Evolutionary conservation across 2,329 filamentous ascomycete genomes (phyloP).

Genomic region (Aspergillus nomiae): DNA sequence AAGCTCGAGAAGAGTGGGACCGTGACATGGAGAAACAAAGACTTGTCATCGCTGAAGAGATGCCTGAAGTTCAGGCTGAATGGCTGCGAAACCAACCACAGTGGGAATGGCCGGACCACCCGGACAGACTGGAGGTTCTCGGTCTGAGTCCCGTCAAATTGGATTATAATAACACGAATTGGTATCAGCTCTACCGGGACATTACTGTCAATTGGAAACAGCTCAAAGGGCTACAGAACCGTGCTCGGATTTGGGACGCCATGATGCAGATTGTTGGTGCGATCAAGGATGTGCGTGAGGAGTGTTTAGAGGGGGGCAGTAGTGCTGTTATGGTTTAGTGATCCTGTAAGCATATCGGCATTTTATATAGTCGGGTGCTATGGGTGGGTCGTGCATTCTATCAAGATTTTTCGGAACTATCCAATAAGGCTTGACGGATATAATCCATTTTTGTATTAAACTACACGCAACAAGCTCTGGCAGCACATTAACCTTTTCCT

Average conservation of each 20-base stretch:
- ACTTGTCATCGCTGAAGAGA: neutral
- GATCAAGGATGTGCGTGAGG: neutral
- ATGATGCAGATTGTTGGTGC: neutral
- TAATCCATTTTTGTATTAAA: too few species aligned
- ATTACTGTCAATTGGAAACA: neutral
- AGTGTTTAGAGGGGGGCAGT: too few species aligned
- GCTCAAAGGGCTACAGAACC: neutral
- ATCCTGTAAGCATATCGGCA: fast-evolving
- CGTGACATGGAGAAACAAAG: neutral
- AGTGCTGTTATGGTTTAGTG: neutral
- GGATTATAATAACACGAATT: neutral
- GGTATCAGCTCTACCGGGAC: neutral
- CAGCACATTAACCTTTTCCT: too few species aligned
- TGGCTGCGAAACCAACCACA: neutral
- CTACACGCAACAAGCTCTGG: neutral
- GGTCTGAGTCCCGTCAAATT: neutral
- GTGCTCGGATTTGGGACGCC: neutral
- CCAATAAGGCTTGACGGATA: neutral
- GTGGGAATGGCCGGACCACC: neutral
- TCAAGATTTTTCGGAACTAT: neutral
- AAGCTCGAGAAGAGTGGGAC: neutral
- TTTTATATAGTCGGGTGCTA: neutral
- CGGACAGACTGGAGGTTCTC: neutral
- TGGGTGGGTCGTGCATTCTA: neutral
- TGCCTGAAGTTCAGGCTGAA: neutral